Base-by-base conservation (phyloP, 257 asterid species). In the Hygrophila difformis region DNA sequence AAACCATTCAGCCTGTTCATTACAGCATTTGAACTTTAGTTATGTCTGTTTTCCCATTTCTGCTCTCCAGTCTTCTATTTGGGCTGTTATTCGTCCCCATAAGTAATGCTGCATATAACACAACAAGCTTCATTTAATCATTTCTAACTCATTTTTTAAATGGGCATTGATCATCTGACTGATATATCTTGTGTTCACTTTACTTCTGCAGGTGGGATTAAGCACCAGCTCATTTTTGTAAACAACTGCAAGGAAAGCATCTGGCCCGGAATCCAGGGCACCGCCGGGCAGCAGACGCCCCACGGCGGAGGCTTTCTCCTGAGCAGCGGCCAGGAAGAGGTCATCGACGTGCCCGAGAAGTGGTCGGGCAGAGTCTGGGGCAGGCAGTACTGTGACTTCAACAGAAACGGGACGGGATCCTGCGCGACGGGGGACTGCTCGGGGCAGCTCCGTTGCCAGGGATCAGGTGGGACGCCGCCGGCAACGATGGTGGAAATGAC, bases 401-500 rank as follows among this genome's bases (percentile, higher is more conserved):
- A 68, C 53, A 20, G 59, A 0, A 39, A 34, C 2, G 87, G 84
- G 3, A 64, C 60, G 20, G 98, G 98, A 35, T 57, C 77, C 0
- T 89, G 98, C 18, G 75, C 64, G 49, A 82, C 98, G 0, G 98
- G 96, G 23, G 96, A 79, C 49, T 89, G 98, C 34, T 38, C 70
- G 7, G 83, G 91, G 40, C 78, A 65, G 48, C 61, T 85, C 21
- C 74, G 51, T 8, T 89, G 98, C 71, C 57, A 33, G 19, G 98
- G 98, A 8, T 2, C 51, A 26, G 92, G 93, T 2, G 98, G 96
- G 12, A 50, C 7, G 6, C 96, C 96, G 7, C 98, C 98, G 0
- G 93, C 94, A n/a, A 85, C 96, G 6, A 79, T 89, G 59, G 98
- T 89, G 47, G 98, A 89, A 63, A 89, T 89, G 98, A 89, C 98